These are phyloP conservation scores for Earliella scabrosa DNA, from an alignment of 1,284 basidiomycete species.

Conservation along the genomic window DNA sequence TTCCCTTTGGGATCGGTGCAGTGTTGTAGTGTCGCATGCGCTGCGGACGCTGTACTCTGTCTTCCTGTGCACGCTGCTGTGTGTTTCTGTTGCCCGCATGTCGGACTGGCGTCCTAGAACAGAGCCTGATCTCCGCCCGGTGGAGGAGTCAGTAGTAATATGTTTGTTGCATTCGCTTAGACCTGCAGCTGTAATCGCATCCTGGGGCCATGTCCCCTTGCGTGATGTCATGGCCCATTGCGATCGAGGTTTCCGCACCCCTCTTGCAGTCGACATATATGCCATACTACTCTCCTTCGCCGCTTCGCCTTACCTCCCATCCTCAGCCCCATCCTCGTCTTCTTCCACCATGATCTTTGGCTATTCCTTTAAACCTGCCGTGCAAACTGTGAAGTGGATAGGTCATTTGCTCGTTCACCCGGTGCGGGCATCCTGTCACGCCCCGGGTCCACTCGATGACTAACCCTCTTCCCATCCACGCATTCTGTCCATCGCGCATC, in stretches of 20 bases:
- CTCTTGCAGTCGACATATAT: no score
- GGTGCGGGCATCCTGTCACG: background rate
- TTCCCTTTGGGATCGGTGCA: background rate
- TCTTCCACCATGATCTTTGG: conserved; percentile 3
- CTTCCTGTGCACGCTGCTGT: background rate
- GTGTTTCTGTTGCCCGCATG: conserved; percentile 11
- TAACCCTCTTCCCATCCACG: no score
- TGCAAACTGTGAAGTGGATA: conserved; percentile 5
- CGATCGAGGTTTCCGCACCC: no score
- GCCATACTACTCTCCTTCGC: no score
- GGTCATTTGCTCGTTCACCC: background rate
- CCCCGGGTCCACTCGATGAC: background rate
- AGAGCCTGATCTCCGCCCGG: conserved; percentile 18
- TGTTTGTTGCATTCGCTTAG: conserved; percentile 27
- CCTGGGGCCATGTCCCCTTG: background rate
- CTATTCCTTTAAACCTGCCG: background rate
- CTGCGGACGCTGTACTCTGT: background rate
- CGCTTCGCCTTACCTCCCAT: no score
- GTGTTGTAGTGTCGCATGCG: background rate
- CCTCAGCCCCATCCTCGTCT: background rate
- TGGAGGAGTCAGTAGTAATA: conserved; percentile 21
- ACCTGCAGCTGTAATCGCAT: conserved; percentile 25
- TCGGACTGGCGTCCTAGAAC: conserved; percentile 15
- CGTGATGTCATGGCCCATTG: no score
- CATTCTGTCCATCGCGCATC: background rate